phyloP scores from a whole-genome alignment of 345 rosid species.

The Pelargonium nanum region DNA sequence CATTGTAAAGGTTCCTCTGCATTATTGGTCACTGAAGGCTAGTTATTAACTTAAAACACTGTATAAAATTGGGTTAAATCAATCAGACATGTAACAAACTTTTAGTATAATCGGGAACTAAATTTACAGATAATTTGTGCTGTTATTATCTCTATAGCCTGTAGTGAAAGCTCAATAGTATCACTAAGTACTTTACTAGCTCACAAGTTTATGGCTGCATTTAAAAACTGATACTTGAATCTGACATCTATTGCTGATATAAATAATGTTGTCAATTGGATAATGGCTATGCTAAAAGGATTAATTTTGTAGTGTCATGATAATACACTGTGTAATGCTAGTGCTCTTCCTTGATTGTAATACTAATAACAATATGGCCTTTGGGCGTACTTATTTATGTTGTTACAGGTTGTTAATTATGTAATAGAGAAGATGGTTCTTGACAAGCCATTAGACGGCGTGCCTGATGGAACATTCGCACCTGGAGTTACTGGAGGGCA shows the following conservation, averaged over 20 bases:
- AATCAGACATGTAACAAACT: not conserved
- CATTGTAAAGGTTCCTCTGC: not conserved
- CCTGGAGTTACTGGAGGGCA: conserved; percentile 54
- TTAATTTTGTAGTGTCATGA: not conserved
- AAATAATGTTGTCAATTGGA: no score
- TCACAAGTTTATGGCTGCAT: no score
- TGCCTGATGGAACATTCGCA: conserved; percentile 39
- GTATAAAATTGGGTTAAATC: not conserved
- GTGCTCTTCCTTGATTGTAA: no score
- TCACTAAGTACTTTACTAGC: no score
- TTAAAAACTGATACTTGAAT: not conserved
- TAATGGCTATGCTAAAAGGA: not conserved
- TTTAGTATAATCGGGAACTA: no score
- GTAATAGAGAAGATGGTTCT: conserved; percentile 84
- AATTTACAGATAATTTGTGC: no score
- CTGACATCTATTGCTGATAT: not conserved
- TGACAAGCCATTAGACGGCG: conserved; percentile 65
- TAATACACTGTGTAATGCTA: not conserved
- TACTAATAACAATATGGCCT: not conserved
- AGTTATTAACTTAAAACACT: not conserved
- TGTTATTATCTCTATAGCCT: not conserved
- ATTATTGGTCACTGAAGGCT: not conserved
- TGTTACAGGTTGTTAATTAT: conserved; percentile 78
- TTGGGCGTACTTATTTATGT: not conserved
- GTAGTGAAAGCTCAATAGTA: not conserved